These are phyloP conservation scores for Nosema muscidifuracis DNA, from an alignment of 371 early-diverging fungal genomes.

Conservation along the genomic window DNA sequence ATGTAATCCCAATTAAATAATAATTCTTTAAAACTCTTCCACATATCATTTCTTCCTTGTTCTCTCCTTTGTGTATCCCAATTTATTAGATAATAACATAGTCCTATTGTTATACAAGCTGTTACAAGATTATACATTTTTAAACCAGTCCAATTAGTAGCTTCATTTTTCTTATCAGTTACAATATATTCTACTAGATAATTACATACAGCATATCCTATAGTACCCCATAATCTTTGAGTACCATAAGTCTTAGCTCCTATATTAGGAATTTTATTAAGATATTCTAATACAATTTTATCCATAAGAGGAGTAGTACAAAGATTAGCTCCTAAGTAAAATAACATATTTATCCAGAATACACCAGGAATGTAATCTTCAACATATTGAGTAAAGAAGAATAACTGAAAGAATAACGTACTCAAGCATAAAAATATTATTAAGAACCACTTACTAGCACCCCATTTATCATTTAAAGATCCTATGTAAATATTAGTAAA, in stretches of 20 bases:
- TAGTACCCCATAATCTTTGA: constrained; percentile 63
- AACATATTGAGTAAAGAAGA: constrained; percentile 39
- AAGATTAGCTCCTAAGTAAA: constrained; percentile 47
- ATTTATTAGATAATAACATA: constrained; percentile 31
- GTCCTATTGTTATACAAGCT: constrained; percentile 20
- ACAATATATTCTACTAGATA: constrained; percentile 47
- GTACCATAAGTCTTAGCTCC: constrained; percentile 60
- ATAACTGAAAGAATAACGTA: constrained; percentile 53
- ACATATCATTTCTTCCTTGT: constrained; percentile 12
- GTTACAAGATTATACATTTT: constrained; percentile 39
- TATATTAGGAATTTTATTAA: constrained; percentile 46
- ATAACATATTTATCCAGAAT: constrained; percentile 50
- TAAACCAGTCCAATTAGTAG: constrained; percentile 47
- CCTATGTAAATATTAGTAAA: constrained; percentile 62
- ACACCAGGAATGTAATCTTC: background rate
- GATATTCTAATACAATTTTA: constrained; percentile 59
- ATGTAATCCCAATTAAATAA: constrained; percentile 57
- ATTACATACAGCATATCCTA: constrained; percentile 57
- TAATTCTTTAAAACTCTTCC: constrained; percentile 46
- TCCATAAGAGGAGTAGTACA: constrained; percentile 56
- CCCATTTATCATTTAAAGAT: constrained; percentile 56
- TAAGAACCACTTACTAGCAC: constrained; percentile 52
- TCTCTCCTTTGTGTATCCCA: background rate
- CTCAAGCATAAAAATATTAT: constrained; percentile 42
- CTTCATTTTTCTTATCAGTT: background rate